Base-by-base conservation (phyloP, 257 asterid species). In the Solanum pimpinellifolium region DNA sequence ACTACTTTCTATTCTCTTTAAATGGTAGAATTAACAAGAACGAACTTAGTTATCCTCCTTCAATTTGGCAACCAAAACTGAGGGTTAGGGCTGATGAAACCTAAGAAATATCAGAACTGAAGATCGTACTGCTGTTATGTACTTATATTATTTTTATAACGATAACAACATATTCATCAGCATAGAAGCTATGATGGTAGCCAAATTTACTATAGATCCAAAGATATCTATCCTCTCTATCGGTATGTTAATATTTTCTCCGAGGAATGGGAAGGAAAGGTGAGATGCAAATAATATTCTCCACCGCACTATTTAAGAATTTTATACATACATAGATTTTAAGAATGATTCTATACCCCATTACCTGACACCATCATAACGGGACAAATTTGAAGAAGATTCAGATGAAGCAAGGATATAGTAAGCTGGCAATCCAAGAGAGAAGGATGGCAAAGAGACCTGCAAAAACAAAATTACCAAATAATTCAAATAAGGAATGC, bases 341-440 rank as follows among this genome's bases (percentile, higher is more conserved):
- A 41, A 70, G 77, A 70, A 70, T 70, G 52, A 31, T 59, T 10
- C 76, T 78, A 39, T n/a, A 2, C 68, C 21, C 70, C 44, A 88
- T 89, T 85, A 96, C 99, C 99, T 96, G 89, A 97, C 89, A 86
- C 98, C 99, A 88, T 97, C 99, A 72, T 97, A 96, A 81, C 99
- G 99, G 87, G 99, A 93, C 94, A 97, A 93, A 91, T 97, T 97
- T 25, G 99, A 97, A 70, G 99, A 97, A 73, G 99, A 93, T 91
- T 97, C 99, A 25, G 97, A 97, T 2, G 95, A 93, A 89, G 99
- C 99, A 88, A 97, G 98, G 87, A 96, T 92, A 87, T 97, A 97
- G 90, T 97, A 97, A 80, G 99, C 99, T 8, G 99, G 98, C 87
- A 97, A 92, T 86, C 99, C 99, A 91, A 97, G 95, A 89, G 99